These are phyloP conservation scores for Thalassiosira delicatula DNA, from an alignment of 352 stramenopile species.

Conservation along the genomic window DNA sequence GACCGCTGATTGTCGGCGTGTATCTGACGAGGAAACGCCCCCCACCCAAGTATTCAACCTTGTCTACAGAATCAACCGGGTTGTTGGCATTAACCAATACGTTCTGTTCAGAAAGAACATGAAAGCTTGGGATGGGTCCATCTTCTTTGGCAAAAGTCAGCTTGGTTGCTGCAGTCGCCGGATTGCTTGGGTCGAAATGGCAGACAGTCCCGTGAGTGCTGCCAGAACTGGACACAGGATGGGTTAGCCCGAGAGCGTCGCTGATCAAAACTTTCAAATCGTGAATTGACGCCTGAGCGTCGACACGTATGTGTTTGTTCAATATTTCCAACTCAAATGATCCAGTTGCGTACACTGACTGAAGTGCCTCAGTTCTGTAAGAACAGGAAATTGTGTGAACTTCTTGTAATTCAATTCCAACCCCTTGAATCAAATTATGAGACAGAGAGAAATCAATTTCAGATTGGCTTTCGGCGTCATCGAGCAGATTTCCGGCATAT, in stretches of 20 bases:
- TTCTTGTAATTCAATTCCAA: constrained; percentile 79
- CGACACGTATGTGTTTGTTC: constrained; percentile 56
- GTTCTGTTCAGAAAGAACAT: constrained; percentile 44
- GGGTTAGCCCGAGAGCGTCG: constrained; percentile 37
- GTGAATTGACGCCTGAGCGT: constrained; percentile 50
- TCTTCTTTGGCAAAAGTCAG: constrained; percentile 49
- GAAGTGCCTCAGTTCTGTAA: constrained; percentile 38
- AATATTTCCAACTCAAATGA: constrained; percentile 75
- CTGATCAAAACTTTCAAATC: constrained; percentile 54
- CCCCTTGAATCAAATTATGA: constrained; percentile 57
- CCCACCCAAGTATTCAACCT: constrained; percentile 85
- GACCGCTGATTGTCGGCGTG: constrained; percentile 84
- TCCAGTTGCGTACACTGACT: constrained; percentile 44
- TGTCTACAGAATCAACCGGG: constrained; percentile 74
- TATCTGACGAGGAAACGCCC: constrained; percentile 88
- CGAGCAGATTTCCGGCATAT: constrained; percentile 76
- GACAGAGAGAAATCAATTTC: constrained; percentile 68
- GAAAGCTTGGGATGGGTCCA: constrained; percentile 48
- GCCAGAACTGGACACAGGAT: constrained; percentile 31
- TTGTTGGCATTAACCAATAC: constrained; percentile 38
- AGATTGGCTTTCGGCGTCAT: constrained; percentile 52
- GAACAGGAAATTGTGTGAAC: constrained; percentile 77
- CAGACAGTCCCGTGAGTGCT: constrained; percentile 57
- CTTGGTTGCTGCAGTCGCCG: constrained; percentile 49
- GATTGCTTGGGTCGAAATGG: constrained; percentile 50